Evolutionary conservation across 495 filamentous ascomycete genomes (phyloP).

Genomic region (Hypoxylon intermedium): DNA sequence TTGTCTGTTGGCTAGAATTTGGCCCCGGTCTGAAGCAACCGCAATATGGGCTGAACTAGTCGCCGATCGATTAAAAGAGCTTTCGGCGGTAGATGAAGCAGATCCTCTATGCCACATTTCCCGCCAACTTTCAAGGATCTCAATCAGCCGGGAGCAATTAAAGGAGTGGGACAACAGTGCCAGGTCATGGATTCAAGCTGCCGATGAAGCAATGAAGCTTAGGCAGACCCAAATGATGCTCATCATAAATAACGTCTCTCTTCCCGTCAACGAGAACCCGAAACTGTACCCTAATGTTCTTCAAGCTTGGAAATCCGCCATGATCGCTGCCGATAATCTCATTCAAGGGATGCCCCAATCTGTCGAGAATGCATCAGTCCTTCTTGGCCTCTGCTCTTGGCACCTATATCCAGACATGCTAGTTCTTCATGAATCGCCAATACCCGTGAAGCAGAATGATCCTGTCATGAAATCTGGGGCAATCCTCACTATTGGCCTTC

Average conservation of each 20-base stretch:
- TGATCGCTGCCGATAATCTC: slow-evolving; percentile 38
- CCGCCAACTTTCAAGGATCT: background rate
- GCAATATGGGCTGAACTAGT: slow-evolving; percentile 46
- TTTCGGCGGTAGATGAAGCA: too few species aligned
- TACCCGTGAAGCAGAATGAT: too few species aligned
- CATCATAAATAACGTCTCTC: slow-evolving; percentile 46
- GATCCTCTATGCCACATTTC: too few species aligned
- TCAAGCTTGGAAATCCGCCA: slow-evolving; percentile 38
- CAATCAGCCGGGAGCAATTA: slow-evolving; percentile 40
- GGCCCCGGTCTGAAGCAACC: slow-evolving; percentile 43
- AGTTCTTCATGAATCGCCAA: too few species aligned
- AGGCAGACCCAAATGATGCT: slow-evolving; percentile 41
- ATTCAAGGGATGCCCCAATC: slow-evolving; percentile 35
- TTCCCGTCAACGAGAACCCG: slow-evolving; percentile 25
- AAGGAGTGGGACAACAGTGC: slow-evolving; percentile 50
- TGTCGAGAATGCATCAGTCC: slow-evolving; percentile 26
- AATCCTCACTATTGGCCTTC: too few species aligned
- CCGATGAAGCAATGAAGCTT: slow-evolving; percentile 32
- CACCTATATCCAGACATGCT: slow-evolving; percentile 51
- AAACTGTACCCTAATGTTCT: slow-evolving; percentile 43
- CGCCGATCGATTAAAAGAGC: slow-evolving; percentile 16
- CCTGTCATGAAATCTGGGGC: too few species aligned
- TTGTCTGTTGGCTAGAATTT: slow-evolving; percentile 49
- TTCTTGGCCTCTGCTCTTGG: slow-evolving; percentile 47
- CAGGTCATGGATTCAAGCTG: slow-evolving; percentile 46